phyloP scores from a whole-genome alignment of 2,329 filamentous ascomycete species.

The Cercospora berteroae region DNA sequence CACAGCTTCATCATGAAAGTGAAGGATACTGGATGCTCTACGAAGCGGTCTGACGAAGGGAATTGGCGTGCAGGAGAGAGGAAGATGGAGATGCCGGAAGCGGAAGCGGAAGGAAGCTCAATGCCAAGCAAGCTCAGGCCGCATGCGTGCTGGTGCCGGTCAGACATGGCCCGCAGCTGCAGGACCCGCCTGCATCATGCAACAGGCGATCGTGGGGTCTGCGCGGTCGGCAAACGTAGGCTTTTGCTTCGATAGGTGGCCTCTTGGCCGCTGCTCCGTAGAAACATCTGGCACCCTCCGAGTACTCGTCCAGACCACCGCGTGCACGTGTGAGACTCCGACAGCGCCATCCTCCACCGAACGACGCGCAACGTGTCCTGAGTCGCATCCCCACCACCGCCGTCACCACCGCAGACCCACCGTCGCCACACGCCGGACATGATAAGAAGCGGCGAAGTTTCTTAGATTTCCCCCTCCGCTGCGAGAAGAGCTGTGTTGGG shows the following conservation, averaged over 20 bases:
- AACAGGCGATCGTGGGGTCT: neutral
- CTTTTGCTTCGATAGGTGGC: constrained; percentile 4
- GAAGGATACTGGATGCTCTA: neutral
- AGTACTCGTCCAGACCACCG: neutral
- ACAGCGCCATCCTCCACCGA: neutral
- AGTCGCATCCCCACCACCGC: neutral
- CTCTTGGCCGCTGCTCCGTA: neutral
- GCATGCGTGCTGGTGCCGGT: neutral
- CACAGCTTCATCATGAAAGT: neutral
- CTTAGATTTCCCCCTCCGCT: neutral
- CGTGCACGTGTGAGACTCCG: neutral
- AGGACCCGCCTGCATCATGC: constrained; percentile 2
- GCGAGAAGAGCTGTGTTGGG: neutral
- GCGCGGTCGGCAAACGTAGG: neutral
- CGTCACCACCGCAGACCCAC: neutral
- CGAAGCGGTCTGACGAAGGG: neutral
- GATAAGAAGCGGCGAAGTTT: neutral
- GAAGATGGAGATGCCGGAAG: neutral
- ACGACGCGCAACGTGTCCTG: neutral
- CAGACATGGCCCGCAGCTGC: neutral
- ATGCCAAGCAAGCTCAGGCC: neutral
- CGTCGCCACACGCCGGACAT: neutral
- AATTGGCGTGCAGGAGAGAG: neutral
- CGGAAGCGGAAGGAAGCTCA: constrained; percentile 2
- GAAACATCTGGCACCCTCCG: neutral